These are phyloP conservation scores for Kurtzmaniella cleridarum DNA, from an alignment of 805 yeast species.

Conservation along the genomic window DNA sequence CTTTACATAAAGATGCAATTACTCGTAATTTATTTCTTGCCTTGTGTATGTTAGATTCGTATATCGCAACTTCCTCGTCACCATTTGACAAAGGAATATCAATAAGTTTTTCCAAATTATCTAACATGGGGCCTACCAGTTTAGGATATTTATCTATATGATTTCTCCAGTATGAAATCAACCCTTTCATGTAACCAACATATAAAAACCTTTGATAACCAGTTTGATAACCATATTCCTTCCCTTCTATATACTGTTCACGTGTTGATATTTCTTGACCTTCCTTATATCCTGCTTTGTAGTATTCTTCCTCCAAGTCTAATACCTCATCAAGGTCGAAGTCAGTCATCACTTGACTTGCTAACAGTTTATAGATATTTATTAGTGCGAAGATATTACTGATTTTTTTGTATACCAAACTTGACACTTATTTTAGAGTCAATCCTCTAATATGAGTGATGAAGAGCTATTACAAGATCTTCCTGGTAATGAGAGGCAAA, in stretches of 20 bases:
- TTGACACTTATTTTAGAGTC: neutral
- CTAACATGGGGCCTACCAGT: constrained; percentile 17
- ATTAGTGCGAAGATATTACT: constrained; percentile 1
- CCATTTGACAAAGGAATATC: constrained; percentile 35
- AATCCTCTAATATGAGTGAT: constrained; percentile 5
- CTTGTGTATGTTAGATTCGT: constrained; percentile 47
- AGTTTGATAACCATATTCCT: constrained; percentile 76
- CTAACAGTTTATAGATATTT: too few species aligned
- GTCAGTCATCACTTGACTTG: constrained; percentile 18
- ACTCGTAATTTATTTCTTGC: constrained; percentile 60
- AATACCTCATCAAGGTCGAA: constrained; percentile 48
- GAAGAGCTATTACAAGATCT: constrained; percentile 1
- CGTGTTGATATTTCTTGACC: constrained; percentile 59
- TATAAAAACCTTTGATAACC: constrained; percentile 67
- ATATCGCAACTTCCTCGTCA: constrained; percentile 49
- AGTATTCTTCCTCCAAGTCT: constrained; percentile 55
- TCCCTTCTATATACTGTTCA: constrained; percentile 69
- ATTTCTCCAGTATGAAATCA: constrained; percentile 35
- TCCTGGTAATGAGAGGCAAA: constrained; percentile 10
- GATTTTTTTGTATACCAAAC: too few species aligned
- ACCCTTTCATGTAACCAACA: constrained; percentile 62
- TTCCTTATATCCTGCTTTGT: constrained; percentile 64
- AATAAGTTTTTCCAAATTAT: constrained; percentile 26
- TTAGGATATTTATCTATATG: constrained; percentile 12
- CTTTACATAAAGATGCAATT: constrained; percentile 32